These are phyloP conservation scores for Talaromyces sp. DNA, from an alignment of 2,329 filamentous ascomycete genomes.

Conservation along the genomic window DNA sequence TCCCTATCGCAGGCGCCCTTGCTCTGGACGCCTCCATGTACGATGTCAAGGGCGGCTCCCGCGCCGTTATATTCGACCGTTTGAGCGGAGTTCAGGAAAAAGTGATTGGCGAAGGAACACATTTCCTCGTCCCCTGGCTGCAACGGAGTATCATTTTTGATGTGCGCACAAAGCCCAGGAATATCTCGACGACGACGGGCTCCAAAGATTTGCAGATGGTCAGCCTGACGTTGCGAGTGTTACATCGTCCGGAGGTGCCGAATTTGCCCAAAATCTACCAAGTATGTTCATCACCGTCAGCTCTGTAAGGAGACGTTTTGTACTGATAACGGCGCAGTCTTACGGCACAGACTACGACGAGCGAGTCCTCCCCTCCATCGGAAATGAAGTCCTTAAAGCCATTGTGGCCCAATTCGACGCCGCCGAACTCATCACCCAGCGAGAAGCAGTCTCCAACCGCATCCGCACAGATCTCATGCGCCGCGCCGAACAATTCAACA, in stretches of 20 bases:
- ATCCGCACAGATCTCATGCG: conserved; percentile 89
- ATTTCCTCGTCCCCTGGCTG: conserved; percentile 93
- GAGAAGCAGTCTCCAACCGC: conserved; percentile 91
- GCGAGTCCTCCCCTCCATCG: conserved; percentile 94
- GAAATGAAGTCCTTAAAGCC: conserved; percentile 98
- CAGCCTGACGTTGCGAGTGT: conserved; percentile 89
- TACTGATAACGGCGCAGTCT: conserved; percentile 56
- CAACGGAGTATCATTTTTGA: conserved; percentile 94
- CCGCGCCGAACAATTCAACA: conserved; percentile 96
- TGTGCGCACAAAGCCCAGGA: conserved; percentile 93
- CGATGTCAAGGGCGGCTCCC: conserved; percentile 91
- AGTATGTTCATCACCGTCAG: conserved; percentile 52
- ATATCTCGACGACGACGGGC: conserved; percentile 95
- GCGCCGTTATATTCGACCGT: conserved; percentile 97
- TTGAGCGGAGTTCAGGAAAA: conserved; percentile 85
- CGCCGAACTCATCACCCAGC: conserved; percentile 96
- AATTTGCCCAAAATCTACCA: conserved; percentile 97
- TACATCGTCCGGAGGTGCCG: conserved; percentile 91
- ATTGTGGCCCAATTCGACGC: conserved; percentile 99
- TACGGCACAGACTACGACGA: conserved; percentile 98
- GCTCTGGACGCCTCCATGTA: conserved; percentile 78
- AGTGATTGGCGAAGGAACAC: conserved; percentile 92
- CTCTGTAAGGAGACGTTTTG: neutral
- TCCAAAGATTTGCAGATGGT: conserved; percentile 99
- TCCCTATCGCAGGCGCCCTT: conserved; percentile 64